Evolutionary conservation across 1,284 basidiomycete species (phyloP), one percentile per base, ranked within the genome.

Genomic region (Pseudozyma flocculosa): DNA sequence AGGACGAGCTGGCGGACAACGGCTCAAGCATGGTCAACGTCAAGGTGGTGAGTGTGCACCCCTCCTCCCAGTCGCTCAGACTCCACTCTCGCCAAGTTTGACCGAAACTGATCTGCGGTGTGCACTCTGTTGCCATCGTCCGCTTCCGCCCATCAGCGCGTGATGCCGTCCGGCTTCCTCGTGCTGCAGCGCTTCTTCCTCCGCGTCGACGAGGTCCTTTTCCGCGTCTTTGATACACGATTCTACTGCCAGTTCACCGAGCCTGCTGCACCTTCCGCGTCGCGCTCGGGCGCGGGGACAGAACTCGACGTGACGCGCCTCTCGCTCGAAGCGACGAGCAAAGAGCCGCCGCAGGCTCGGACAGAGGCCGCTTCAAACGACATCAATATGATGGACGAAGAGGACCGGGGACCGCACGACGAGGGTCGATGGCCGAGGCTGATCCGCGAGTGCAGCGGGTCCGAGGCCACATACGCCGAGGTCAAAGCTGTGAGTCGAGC

Each of bases 151-250:
- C 26, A 13, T 14, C 29, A 95, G 92, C 87, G 95, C 50, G 92
- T 98, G 42, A 98, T 98, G 93, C 92, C 94, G 0, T 88, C 87
- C n/a, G 94, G 88, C 45, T 84, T 96, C 66, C 94, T 97, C 79
- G 85, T 97, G 59, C 85, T 99, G 10, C 84, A 87, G 1, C 85
- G 95, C 8, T 91, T 96, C 78, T 92, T 90, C n/a, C 82, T 99
- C 4, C 85, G 95, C 19, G 92, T 99, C 43, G 95, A 99, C 78
- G 85, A 89, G 51, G 95, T 99, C 39, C 84, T 97, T 38, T 98
- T 98, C 80, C 84, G 95, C 38, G 85, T 87, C 36, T 87, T 86
- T 69, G 95, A 99, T 71, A 93, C 92, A 0, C 83, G 95, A 37
- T 81, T 96, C 59, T 99, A 90, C 73, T 89, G 93, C 75, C 86